Base-by-base conservation (phyloP, 345 rosid species). In the Pugionium cornutum region DNA sequence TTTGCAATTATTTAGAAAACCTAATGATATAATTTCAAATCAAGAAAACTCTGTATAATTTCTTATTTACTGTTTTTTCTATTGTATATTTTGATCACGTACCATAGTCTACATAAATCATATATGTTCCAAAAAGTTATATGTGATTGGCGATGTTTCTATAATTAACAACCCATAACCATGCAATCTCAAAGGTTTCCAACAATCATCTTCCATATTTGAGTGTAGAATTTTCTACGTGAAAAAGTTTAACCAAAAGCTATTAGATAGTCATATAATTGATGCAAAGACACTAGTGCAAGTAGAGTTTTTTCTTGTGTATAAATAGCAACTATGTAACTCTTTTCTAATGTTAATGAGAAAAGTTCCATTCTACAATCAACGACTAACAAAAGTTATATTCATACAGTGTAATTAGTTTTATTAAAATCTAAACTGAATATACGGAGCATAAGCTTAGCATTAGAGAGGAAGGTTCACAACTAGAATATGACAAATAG, bases 81-180 rank as follows among this genome's bases (percentile, higher is more conserved):
- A 27, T 57, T 64, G 29, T 64, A 9, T 57, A 57, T 57, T 57
- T 48, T 49, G 42, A 52, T 56, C 49, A 45, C 4, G 58, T 48
- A 34, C 26, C 43, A 45, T 29, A 2, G 32, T 18, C n/a, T 10
- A 34, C 7, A 34, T 7, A n/a, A 34, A 48, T 26, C 42, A 33
- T 68, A 48, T 48, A 26, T 39, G 28, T 31, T 58, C 9, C 43
- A 43, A 4, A 29, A 2, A 37, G 0, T 7, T 43, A 36, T 9
- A 40, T 33, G 33, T 51, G 45, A 41, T 41, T 46, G 4, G 9
- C 43, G 31, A 51, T 59, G 45, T 58, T 58, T 49, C 43, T 31
- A 34, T 41, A 4, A 11, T 66, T 11, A 54, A 25, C 8, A 4
- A 44, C 4, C 9, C 43, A 3, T 33, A 49, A 7, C 18, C 67